A percentile compares a stretch with the other conserved stretches of the same genome.
These are phyloP conservation scores for Rhodotorula taiwanensis DNA, from an alignment of 768 basidiomycete genomes.

Conservation along the genomic window DNA sequence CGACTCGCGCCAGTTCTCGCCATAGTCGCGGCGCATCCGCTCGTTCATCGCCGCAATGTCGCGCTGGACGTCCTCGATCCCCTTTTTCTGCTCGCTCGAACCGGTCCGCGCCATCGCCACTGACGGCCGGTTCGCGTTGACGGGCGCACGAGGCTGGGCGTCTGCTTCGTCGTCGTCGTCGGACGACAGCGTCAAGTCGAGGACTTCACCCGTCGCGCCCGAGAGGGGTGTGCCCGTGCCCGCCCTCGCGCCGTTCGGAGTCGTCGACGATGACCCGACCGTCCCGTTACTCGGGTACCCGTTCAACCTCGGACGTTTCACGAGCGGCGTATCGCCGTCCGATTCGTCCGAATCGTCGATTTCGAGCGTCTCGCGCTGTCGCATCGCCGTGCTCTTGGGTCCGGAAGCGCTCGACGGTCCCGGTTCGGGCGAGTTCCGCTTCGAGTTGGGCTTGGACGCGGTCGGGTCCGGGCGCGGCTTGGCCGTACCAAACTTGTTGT, in stretches of 20 bases:
- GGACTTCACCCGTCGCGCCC: conserved; percentile 52
- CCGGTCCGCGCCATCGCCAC: background rate
- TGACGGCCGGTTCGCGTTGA: background rate
- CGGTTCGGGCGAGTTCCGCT: conserved; percentile 23
- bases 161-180: conserved; percentile 58
- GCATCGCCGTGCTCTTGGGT: conserved; percentile 43
- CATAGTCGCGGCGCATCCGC: conserved; percentile 21
- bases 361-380: conserved; percentile 1
- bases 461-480: background rate
- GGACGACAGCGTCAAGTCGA: conserved; percentile 67
- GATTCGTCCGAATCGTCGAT: conserved; percentile 56
- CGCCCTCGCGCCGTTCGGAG: background rate
- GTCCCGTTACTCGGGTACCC: background rate
- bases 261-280: background rate
- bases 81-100: conserved; percentile 9
- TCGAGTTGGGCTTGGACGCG: background rate
- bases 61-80: conserved; percentile 7
- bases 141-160: too few relatives aligned
- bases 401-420: conserved; percentile 38
- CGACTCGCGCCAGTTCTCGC: conserved; percentile 5
- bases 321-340: conserved; percentile 54
- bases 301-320: conserved; percentile 16
- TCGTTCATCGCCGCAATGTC: conserved; percentile 18
- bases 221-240: conserved; percentile 51
- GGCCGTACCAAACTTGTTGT: conserved; percentile 63